Conservation (phyloP, 1,139 yeast species). For the Lizanozyma gosingica region DNA sequence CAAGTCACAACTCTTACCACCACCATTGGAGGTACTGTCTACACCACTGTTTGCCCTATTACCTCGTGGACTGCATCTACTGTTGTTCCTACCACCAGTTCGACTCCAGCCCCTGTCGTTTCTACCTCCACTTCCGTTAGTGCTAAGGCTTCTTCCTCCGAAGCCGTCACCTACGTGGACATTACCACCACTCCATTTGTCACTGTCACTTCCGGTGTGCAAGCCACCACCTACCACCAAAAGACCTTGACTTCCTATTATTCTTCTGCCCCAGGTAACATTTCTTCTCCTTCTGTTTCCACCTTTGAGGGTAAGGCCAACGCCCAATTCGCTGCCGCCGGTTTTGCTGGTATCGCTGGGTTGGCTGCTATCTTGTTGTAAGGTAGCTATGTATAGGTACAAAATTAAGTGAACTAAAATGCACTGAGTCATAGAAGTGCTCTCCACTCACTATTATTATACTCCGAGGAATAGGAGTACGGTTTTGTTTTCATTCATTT, state of each 20-base stretch:
- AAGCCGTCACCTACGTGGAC: conserved; percentile 8
- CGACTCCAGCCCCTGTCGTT: conserved; percentile 10
- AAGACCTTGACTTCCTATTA: conserved; percentile 2
- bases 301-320: conserved; percentile 23
- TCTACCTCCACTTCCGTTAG: conserved; percentile 12
- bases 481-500: no score
- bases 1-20: conserved; percentile 10
- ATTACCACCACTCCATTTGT: conserved; percentile 5
- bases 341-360: conserved; percentile 38
- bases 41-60: conserved; percentile 10
- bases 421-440: no score
- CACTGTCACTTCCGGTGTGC: conserved; percentile 6
- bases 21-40: conserved; percentile 10
- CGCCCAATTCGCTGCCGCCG: conserved; percentile 19
- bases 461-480: no score
- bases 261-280: conserved; percentile 3
- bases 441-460: no score
- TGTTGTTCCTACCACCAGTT: conserved; percentile 9
- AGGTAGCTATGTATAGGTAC: conserved; percentile 5
- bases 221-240: conserved; percentile 2
- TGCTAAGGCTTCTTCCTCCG: conserved; percentile 11
- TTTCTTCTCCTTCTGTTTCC: conserved; percentile 1
- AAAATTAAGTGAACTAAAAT: no score
- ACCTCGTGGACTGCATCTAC: conserved; percentile 6
- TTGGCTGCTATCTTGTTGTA: conserved; percentile 35